These are phyloP conservation scores for Saccharum hybrid DNA, from an alignment of 202 grass and related monocot species.

Conservation along the genomic window DNA sequence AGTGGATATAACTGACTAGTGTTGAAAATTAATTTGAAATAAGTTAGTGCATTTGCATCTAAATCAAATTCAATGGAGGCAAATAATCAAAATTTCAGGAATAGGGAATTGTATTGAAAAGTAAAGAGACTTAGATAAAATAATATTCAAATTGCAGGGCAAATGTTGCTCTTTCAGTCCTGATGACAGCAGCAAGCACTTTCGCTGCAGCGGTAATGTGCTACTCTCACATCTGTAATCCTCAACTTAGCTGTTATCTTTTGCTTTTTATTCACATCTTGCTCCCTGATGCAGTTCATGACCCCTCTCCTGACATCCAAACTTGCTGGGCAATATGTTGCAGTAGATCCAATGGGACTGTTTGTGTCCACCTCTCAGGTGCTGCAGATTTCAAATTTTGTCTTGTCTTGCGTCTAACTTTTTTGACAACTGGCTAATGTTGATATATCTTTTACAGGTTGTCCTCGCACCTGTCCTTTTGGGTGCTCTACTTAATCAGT, in stretches of 20 bases:
- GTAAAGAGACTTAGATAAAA: constrained; percentile 1
- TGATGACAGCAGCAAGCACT: constrained; percentile 94
- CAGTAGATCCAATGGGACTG: constrained; percentile 83
- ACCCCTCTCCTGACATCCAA: constrained; percentile 90
- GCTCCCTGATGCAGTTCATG: constrained; percentile 62
- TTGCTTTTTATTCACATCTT: not conserved
- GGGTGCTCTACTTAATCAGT: constrained; percentile 92
- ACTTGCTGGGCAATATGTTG: constrained; percentile 88
- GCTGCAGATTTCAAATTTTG: not conserved
- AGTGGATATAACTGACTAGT: constrained; percentile 8
- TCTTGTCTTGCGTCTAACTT: not conserved
- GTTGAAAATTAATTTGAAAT: constrained; percentile 9
- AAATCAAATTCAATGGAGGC: constrained; percentile 6
- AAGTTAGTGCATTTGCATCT: constrained; percentile 1
- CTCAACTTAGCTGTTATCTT: not conserved
- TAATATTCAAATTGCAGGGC: constrained; percentile 56
- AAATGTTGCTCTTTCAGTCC: constrained; percentile 90
- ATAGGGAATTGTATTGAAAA: constrained; percentile 3
- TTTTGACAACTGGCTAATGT: not conserved
- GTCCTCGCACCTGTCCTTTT: constrained; percentile 85
- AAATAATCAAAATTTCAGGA: not conserved
- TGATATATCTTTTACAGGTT: constrained; percentile 61
- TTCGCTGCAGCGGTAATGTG: constrained; percentile 76
- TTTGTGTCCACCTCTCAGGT: constrained; percentile 93
- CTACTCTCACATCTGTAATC: constrained; percentile 6